Conservation (phyloP, 1,284 basidiomycete genomes). For the Puccinia hordei region DNA sequence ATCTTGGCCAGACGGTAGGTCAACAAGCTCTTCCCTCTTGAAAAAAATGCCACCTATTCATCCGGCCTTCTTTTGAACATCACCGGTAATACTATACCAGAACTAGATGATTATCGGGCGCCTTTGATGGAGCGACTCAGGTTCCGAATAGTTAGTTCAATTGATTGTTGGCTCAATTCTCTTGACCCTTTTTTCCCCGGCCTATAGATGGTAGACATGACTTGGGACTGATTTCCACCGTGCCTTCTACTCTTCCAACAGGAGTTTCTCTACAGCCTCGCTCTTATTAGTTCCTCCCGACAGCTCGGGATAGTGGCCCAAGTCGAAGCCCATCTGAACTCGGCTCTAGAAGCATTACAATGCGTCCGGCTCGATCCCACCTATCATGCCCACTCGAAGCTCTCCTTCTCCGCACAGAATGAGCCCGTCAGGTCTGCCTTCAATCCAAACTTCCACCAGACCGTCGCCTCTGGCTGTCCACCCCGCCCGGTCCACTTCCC, state of each 20-base stretch:
- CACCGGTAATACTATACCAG: neutral
- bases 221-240: neutral
- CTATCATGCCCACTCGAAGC: neutral
- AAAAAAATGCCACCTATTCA: neutral
- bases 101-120: slow-evolving; percentile 29
- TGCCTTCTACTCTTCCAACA: neutral
- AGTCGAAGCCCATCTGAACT: slow-evolving; percentile 26
- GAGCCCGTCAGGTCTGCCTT: slow-evolving; percentile 20
- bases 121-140: slow-evolving; percentile 44
- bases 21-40: neutral
- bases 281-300: slow-evolving; percentile 27
- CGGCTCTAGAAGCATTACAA: slow-evolving; percentile 14
- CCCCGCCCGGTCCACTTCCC: slow-evolving; percentile 45
- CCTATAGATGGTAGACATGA: neutral
- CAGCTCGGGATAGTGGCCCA: neutral
- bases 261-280: slow-evolving; percentile 48
- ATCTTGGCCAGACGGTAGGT: slow-evolving; percentile 20
- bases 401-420: slow-evolving; percentile 18
- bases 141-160: slow-evolving; percentile 38
- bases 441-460: slow-evolving; percentile 21
- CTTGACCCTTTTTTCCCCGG: too few relatives aligned
- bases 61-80: neutral
- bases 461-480: slow-evolving; percentile 35
- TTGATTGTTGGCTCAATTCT: neutral
- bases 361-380: slow-evolving; percentile 1